Evolutionary conservation across 768 basidiomycete genomes (phyloP), one percentile per base, ranked within the genome.

Genomic region (Phylloporus sp.): DNA sequence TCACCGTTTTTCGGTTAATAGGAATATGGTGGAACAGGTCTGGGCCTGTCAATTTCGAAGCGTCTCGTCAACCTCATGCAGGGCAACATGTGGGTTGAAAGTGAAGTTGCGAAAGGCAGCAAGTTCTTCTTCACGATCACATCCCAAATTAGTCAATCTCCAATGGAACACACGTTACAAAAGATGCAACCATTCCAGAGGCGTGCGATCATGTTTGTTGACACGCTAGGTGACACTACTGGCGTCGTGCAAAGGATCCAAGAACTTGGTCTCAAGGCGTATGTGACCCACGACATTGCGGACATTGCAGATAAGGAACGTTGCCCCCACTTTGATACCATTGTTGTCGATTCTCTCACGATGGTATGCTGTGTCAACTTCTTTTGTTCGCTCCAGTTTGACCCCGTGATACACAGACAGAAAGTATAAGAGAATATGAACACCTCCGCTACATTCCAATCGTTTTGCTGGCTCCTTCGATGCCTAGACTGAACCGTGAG

Each of bases 81-180:
- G 60, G 97, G 97, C 41, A 91, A 95, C 63, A 91, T 99, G 79
- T 99, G 97, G 97, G 97, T 99, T 20, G 91, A 97, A 72, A 89
- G 86, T 55, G 93, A 95, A 68, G 90, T 95, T 53, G 80, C 88
- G 41, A 88, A 91, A 60, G 97, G 97, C 24, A 90, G 85, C 73
- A 86, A 85, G 70, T 95, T 97, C 81, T 95, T 89, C 82, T 98
- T 98, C 77, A 95, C 93, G 24, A 92, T 95, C 72, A 86, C 85
- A 6, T 92, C 87, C 23, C 87, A 88, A 70, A 85, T 91, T 61
- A 85, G 83, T 58, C 81, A 83, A 50, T 80, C 82, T 59, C 78
- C 85, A 11, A 76, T 88, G 66, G 92, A 94, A 47, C 76, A 73
- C 53, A 87, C 84, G 23, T 73, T 87, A 26, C 67, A 76, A 40